Conservation (phyloP, 768 basidiomycete genomes). For the Leccinum ochraceum region DNA sequence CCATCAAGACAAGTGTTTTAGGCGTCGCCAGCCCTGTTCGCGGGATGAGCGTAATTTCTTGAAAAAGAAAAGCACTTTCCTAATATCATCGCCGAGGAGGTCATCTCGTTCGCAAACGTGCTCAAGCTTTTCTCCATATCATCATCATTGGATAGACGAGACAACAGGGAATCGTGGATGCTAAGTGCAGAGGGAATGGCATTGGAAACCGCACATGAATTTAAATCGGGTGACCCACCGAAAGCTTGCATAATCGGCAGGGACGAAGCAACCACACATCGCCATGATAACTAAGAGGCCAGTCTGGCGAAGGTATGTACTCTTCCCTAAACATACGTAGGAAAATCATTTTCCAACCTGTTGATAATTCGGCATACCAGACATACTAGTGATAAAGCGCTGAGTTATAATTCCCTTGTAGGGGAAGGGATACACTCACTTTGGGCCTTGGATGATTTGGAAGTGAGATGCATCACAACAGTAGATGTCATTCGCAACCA, state of each 20-base stretch:
- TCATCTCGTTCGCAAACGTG: constrained; percentile 96
- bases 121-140: constrained; percentile 87
- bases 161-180: constrained; percentile 81
- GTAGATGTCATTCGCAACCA: constrained; percentile 91
- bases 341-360: background rate
- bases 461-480: constrained; percentile 83
- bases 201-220: background rate
- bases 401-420: background rate
- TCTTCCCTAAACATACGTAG: constrained; percentile 62
- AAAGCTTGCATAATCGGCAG: constrained; percentile 92
- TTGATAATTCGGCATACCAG: constrained; percentile 36
- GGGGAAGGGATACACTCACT: constrained; percentile 47
- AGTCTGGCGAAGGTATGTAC: constrained; percentile 88
- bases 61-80: constrained; percentile 40
- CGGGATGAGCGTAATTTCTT: background rate
- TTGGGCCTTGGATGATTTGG: constrained; percentile 90
- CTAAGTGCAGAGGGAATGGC: constrained; percentile 36
- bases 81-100: constrained; percentile 87
- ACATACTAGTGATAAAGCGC: constrained; percentile 49
- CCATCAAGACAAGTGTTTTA: constrained; percentile 78
- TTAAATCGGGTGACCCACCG: constrained; percentile 40
- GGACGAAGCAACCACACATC: constrained; percentile 89
- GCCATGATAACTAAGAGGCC: constrained; percentile 84
- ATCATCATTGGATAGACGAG: constrained; percentile 92
- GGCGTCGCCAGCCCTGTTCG: constrained; percentile 64